Percentiles rank a stretch among this genome's conserved stretches.
Conservation (phyloP, 2,329 filamentous ascomycete species). For the Ophiocordyceps camponoti-saundersi region DNA sequence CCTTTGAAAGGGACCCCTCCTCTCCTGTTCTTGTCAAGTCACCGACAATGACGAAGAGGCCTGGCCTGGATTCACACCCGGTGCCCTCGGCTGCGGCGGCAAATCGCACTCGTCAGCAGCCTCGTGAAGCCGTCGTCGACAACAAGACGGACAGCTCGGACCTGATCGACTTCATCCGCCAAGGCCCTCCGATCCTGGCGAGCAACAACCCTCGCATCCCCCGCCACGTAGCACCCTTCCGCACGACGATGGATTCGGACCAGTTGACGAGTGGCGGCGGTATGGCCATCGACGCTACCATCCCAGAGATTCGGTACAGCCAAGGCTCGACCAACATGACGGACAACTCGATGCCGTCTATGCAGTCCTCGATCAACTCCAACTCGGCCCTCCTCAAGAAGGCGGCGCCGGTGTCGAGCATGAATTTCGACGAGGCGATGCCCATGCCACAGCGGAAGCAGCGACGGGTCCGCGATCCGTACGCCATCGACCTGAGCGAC, state of each 20-base stretch:
- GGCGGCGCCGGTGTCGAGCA: slow-evolving; percentile 12
- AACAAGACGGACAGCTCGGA: slow-evolving; percentile 58
- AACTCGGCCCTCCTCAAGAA: slow-evolving; percentile 48
- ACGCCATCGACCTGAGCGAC: slow-evolving; percentile 74
- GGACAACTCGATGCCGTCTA: slow-evolving; percentile 36
- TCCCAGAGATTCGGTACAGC: slow-evolving; percentile 38
- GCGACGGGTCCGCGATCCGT: slow-evolving; percentile 69
- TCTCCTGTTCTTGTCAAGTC: slow-evolving; percentile 11
- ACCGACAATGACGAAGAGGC: slow-evolving; percentile 8
- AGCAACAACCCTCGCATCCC: slow-evolving; percentile 55
- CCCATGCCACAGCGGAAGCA: slow-evolving; percentile 56
- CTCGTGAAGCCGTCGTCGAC: slow-evolving; percentile 53
- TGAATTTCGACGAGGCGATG: slow-evolving; percentile 30
- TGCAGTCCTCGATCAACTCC: slow-evolving; percentile 56
- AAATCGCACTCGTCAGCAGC: slow-evolving; percentile 40
- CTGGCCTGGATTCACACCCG: slow-evolving; percentile 20
- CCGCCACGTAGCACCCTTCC: slow-evolving; percentile 68
- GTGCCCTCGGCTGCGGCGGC: slow-evolving; percentile 10
- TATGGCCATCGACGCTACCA: slow-evolving; percentile 37
- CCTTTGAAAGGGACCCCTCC: slow-evolving; percentile 21
- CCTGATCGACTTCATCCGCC: slow-evolving; percentile 86
- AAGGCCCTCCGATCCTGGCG: slow-evolving; percentile 51
- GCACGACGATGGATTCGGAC: slow-evolving; percentile 73
- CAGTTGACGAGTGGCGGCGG: slow-evolving; percentile 43
- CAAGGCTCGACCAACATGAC: slow-evolving; percentile 39